Conservation (phyloP, 208 protist species). For the Herpetomonas samuelpessoai region DNA sequence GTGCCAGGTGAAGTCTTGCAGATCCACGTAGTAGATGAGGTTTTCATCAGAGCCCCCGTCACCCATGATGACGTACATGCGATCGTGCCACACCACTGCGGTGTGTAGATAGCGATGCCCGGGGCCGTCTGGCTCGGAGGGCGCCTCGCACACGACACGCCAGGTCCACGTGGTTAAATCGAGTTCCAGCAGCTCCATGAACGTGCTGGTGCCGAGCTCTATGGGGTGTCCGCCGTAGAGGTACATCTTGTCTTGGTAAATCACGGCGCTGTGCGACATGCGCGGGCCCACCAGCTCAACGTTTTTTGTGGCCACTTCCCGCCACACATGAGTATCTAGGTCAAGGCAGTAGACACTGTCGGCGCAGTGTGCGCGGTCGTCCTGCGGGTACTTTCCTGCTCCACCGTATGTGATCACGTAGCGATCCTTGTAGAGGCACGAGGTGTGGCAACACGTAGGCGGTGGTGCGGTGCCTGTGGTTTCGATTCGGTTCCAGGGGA, state of each 20-base stretch:
- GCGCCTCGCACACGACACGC: slow-evolving; percentile 44
- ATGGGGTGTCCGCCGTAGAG: slow-evolving; percentile 81
- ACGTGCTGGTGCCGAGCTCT: slow-evolving; percentile 24
- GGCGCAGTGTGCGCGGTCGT: slow-evolving; percentile 6
- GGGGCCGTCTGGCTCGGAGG: slow-evolving; percentile 53
- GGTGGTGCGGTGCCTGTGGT: slow-evolving; percentile 32
- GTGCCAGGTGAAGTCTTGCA: slow-evolving; percentile 47
- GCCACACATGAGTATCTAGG: slow-evolving; percentile 42
- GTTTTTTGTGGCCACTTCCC: slow-evolving; percentile 30
- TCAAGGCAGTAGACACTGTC: slow-evolving; percentile 60
- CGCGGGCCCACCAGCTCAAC: slow-evolving; percentile 44
- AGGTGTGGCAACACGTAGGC: slow-evolving; percentile 66
- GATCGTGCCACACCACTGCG: slow-evolving; percentile 50
- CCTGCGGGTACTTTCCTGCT: background rate
- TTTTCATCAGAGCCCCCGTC: slow-evolving; percentile 17
- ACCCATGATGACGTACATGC: slow-evolving; percentile 86
- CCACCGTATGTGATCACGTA: slow-evolving; percentile 81
- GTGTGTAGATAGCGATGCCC: slow-evolving; percentile 70
- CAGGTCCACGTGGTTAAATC: slow-evolving; percentile 73
- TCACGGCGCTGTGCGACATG: slow-evolving; percentile 59
- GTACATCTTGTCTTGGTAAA: slow-evolving; percentile 82
- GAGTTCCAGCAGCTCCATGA: slow-evolving; percentile 69
- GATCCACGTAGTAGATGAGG: slow-evolving; percentile 67
- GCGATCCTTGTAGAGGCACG: slow-evolving; percentile 69
- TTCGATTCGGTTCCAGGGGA: slow-evolving; percentile 21